Base-by-base conservation (phyloP, 2,329 filamentous ascomycete species). In the Diaporthe longicolla region DNA sequence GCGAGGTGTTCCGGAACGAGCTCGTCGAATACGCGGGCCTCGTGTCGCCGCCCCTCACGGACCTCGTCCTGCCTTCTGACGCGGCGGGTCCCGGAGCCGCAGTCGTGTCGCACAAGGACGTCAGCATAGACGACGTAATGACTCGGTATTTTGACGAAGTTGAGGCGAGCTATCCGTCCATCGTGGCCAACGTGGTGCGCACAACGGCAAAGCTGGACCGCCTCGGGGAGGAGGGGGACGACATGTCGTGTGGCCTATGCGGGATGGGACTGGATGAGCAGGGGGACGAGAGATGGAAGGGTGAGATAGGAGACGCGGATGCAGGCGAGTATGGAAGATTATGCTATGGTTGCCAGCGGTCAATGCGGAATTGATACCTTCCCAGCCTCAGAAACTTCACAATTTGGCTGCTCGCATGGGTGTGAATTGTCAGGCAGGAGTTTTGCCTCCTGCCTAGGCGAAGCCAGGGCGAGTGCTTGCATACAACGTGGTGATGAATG, bases 181-280 rank as follows among this genome's bases (percentile, higher is more conserved):
- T 98, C 72, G 95, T 99, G 77, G 93, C 95, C 43, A 99, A 99
- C 81, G 97, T 99, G 13, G 96, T 98, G 7, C 91, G 95, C 76
- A 99, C 96, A 45, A 93, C 94, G n/a, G 92, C 91, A 69, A 98
- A 97, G 83, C 87, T 98, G 54, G 86, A 91, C 59, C 84, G 90
- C 35, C 81, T 85, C 0, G 78, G 84, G 1, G 82, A 81, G 10
- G 79, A 78, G 26, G 80, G 77, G 58, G 80, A 79, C 19, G 77
- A 77, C 32, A 63, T 69, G 50, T 72, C 78, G n/a, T 97, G 95
- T 79, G 87, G 88, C 45, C 81, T 96, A 11, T 97, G 95, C 82
- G 89, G 90, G 66, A 90, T 93, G 83, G 89, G 90, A 45, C 85
- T 95, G 17, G 89, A 92, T 72, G 88, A 88, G 76, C 85, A 86